These are phyloP conservation scores for Barnettozyma vustinii DNA, from an alignment of 805 yeast species.

Conservation along the genomic window DNA sequence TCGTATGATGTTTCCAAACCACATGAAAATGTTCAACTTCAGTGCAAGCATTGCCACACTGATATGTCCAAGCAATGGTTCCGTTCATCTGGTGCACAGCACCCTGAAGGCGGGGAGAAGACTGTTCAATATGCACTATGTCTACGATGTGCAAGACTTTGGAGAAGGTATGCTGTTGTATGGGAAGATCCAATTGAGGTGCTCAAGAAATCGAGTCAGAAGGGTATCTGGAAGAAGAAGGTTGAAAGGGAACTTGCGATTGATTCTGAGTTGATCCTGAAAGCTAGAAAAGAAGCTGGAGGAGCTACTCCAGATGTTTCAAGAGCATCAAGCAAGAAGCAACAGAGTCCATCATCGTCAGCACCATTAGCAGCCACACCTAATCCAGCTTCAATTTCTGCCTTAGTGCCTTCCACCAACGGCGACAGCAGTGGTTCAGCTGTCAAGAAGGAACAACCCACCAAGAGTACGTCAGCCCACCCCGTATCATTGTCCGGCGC, in stretches of 20 bases:
- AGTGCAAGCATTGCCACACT: conserved; percentile 72
- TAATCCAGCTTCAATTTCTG: background rate
- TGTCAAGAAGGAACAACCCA: background rate
- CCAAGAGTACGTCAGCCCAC: background rate
- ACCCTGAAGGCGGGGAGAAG: conserved; percentile 25
- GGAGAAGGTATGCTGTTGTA: conserved; percentile 83
- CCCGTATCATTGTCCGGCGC: background rate
- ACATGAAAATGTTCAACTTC: conserved; percentile 32
- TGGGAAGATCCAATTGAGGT: conserved; percentile 83
- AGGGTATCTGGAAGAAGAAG: conserved; percentile 50
- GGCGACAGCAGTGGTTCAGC: background rate
- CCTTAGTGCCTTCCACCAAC: background rate
- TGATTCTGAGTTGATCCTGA: conserved; percentile 53
- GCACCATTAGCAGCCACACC: background rate
- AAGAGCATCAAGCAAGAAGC: conserved; percentile 14
- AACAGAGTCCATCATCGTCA: conserved; percentile 14
- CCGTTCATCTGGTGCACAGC: conserved; percentile 52
- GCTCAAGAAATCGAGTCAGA: conserved; percentile 37
- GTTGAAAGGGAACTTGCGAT: conserved; percentile 62
- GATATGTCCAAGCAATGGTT: conserved; percentile 57
- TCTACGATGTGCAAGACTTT: conserved; percentile 77
- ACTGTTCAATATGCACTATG: conserved; percentile 60
- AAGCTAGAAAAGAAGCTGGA: conserved; percentile 33
- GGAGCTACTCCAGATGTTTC: conserved; percentile 1
- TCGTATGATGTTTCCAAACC: conserved; percentile 56